Evolutionary conservation across 2,329 filamentous ascomycete genomes (phyloP).

Genomic region (Botryotinia globosa): DNA sequence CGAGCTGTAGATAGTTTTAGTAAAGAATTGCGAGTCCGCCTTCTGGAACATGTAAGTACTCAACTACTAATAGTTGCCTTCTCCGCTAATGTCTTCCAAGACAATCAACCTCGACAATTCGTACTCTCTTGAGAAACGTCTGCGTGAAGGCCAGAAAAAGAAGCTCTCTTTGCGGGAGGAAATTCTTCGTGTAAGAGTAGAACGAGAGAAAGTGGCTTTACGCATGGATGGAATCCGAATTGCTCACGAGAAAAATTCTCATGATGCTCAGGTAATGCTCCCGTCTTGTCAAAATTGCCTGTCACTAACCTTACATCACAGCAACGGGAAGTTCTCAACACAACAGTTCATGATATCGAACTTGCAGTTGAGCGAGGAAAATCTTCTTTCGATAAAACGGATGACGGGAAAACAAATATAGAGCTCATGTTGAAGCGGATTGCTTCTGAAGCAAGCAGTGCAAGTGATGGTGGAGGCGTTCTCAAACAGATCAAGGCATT

Average conservation of each 20-base stretch:
- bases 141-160: slow-evolving; percentile 56
- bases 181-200: slow-evolving; percentile 56
- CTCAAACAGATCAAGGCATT: slow-evolving; percentile 59
- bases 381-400: slow-evolving; percentile 48
- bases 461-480: slow-evolving; percentile 50
- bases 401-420: slow-evolving; percentile 53
- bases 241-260: slow-evolving; percentile 55
- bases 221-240: slow-evolving; percentile 61
- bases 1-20: slow-evolving; percentile 57
- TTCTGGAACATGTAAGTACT: slow-evolving; percentile 57
- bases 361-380: slow-evolving; percentile 52
- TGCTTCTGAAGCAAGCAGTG: slow-evolving; percentile 51
- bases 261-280: slow-evolving; percentile 47
- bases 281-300: neutral
- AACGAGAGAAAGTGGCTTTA: slow-evolving; percentile 60
- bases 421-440: slow-evolving; percentile 57
- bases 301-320: slow-evolving; percentile 32
- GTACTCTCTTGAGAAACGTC: slow-evolving; percentile 55
- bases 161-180: slow-evolving; percentile 56
- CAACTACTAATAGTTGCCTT: neutral
- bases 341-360: slow-evolving; percentile 60
- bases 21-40: slow-evolving; percentile 53
- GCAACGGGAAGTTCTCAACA: slow-evolving; percentile 52
- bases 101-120: slow-evolving; percentile 59
- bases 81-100: slow-evolving; percentile 37